A percentile compares a stretch with the other conserved stretches of the same genome.
phyloP scores from a whole-genome alignment of 108 stramenopile genomes.

The Epithemia pelagica region DNA sequence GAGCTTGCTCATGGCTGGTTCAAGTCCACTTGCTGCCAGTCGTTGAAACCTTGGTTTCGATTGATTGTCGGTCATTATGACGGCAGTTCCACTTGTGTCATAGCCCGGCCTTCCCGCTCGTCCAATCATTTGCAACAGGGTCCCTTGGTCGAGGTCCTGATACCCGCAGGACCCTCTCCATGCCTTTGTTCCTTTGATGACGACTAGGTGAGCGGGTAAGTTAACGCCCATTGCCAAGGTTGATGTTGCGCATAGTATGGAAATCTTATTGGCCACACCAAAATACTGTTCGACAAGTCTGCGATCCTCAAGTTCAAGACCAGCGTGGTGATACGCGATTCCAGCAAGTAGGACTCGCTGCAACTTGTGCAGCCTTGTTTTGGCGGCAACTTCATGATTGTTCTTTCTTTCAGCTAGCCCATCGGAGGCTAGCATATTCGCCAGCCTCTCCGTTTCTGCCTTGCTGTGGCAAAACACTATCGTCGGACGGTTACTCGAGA shows the following conservation, averaged over 20 bases:
- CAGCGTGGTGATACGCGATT: conserved; percentile 89
- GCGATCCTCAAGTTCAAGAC: conserved; percentile 62
- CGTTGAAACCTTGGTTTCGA: conserved; percentile 32
- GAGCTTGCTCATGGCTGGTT: conserved; percentile 65
- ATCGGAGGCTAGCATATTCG: conserved; percentile 42
- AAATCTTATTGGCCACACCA: conserved; percentile 43
- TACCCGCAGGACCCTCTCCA: conserved; percentile 88
- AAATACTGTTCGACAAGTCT: conserved; percentile 75
- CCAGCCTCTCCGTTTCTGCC: conserved; percentile 79
- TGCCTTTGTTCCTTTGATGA: conserved; percentile 87
- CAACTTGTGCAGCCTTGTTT: conserved; percentile 38
- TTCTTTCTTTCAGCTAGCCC: conserved; percentile 13
- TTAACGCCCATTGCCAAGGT: conserved; percentile 97
- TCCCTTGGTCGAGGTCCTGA: conserved; percentile 74
- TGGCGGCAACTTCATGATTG: conserved; percentile 17
- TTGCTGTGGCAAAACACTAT: conserved; percentile 95
- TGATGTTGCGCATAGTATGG: conserved; percentile 86
- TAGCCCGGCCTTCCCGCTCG: conserved; percentile 94
- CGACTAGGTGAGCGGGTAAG: conserved; percentile 91
- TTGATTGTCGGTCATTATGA: conserved; percentile 73
- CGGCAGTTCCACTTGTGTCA: conserved; percentile 88
- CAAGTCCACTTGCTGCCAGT: conserved; percentile 34
- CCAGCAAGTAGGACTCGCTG: conserved; percentile 62
- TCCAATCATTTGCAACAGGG: conserved; percentile 95
- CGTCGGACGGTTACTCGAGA: conserved; percentile 73